Percentiles rank a stretch among this genome's conserved stretches.
Evolutionary conservation across 306 rosid species (phyloP).

Genomic region (Erythrophleum fordii): DNA sequence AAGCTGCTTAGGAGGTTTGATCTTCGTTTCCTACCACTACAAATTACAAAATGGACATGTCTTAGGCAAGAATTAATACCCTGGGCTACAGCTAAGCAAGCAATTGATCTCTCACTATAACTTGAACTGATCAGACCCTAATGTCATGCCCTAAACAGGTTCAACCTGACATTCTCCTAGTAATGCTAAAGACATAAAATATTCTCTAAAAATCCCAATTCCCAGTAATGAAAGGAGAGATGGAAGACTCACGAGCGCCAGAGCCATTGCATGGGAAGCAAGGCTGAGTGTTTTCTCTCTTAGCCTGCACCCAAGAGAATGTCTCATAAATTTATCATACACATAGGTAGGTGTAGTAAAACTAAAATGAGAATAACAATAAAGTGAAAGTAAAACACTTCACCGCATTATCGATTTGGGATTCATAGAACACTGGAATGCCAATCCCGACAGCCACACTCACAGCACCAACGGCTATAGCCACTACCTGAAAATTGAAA

Average conservation of each 20-base stretch:
- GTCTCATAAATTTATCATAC: background rate
- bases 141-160: constrained; percentile 1
- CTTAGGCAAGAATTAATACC: background rate
- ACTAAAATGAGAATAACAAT: background rate
- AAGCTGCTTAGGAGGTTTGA: constrained; percentile 4
- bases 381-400: constrained; percentile 35
- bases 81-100: background rate
- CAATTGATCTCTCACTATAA: constrained; percentile 7
- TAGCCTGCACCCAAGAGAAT: constrained; percentile 61
- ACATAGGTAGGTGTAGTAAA: background rate
- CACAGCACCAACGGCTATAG: constrained; percentile 79
- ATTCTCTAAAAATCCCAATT: background rate
- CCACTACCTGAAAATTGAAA: constrained; percentile 74
- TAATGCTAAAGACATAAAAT: constrained; percentile 18
- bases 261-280: constrained; percentile 98
- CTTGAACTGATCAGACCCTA: background rate
- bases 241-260: constrained; percentile 79
- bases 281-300: constrained; percentile 88
- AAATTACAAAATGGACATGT: background rate
- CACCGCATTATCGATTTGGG: constrained; percentile 90
- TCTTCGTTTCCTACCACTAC: background rate
- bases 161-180: constrained; percentile 16
- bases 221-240: background rate
- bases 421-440: constrained; percentile 85
- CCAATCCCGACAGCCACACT: constrained; percentile 89